phyloP scores from a whole-genome alignment of 495 filamentous ascomycete genomes.

The Talaromyces borbonicus region DNA sequence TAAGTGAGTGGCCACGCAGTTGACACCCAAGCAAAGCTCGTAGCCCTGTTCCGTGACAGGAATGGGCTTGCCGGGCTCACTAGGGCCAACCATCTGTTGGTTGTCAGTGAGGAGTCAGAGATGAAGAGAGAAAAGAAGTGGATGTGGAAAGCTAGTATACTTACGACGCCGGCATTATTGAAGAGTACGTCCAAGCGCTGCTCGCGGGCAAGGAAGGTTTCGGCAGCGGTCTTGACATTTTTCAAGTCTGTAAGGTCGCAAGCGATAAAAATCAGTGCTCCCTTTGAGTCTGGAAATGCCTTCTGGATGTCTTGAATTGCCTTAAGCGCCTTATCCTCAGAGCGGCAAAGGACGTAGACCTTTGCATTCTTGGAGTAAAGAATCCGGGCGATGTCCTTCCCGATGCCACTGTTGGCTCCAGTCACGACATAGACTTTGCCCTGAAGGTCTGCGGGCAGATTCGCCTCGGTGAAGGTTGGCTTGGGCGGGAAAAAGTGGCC shows the following conservation, averaged over 20 bases:
- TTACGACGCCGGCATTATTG: constrained; percentile 31
- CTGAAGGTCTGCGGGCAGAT: constrained; percentile 4
- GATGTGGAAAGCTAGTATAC: constrained; percentile 9
- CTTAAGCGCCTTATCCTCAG: constrained; percentile 18
- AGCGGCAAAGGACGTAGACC: constrained; percentile 45
- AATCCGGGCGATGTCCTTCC: constrained; percentile 34
- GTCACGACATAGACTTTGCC: constrained; percentile 8
- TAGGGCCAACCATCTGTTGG: too few species aligned
- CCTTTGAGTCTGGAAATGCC: constrained; percentile 14
- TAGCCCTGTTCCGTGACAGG: constrained; percentile 29
- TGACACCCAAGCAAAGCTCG: constrained; percentile 31
- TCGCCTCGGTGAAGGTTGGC: constrained; percentile 11
- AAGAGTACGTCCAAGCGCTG: constrained; percentile 24
- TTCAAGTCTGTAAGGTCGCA: constrained; percentile 26
- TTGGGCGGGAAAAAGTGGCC: constrained; percentile 9
- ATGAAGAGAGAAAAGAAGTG: too few species aligned
- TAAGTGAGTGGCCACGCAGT: constrained; percentile 29
- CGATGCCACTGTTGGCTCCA: constrained; percentile 25
- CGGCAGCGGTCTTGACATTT: constrained; percentile 19
- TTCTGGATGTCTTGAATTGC: constrained; percentile 14
- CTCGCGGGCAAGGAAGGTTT: constrained; percentile 21
- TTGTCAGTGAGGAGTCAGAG: too few species aligned
- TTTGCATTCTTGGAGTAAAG: constrained; percentile 38
- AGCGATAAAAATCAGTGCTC: constrained; percentile 17
- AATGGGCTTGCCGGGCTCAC: too few species aligned